A percentile compares a stretch with the other conserved stretches of the same genome.
Evolutionary conservation across 2,329 filamentous ascomycete species (phyloP).

Genomic region (Lecanoromycetidae sp.): DNA sequence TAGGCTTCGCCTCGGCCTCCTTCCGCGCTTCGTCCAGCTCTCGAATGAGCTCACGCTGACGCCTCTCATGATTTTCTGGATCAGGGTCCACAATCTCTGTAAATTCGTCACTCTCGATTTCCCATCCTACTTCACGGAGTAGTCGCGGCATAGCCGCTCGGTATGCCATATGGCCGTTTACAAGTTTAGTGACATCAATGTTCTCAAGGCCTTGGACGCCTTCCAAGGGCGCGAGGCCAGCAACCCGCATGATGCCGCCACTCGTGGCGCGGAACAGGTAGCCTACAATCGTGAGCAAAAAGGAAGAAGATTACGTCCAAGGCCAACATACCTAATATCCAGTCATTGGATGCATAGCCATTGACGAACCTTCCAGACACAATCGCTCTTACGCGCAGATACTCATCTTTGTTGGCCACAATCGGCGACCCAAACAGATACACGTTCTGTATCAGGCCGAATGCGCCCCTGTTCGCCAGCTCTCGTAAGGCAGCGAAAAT

Average conservation of each 20-base stretch:
- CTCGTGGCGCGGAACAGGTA: conserved; percentile 92
- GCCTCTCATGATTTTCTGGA: conserved; percentile 76
- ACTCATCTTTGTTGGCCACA: conserved; percentile 86
- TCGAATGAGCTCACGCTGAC: conserved; percentile 85
- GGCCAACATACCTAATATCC: conserved; percentile 61
- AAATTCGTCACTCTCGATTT: conserved; percentile 86
- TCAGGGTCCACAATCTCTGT: conserved; percentile 95
- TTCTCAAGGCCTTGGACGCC: conserved; percentile 76
- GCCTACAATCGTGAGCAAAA: conserved; percentile 26
- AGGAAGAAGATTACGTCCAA: neutral
- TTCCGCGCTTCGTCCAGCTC: conserved; percentile 92
- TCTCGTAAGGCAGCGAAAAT: conserved; percentile 88
- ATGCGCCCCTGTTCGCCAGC: conserved; percentile 68
- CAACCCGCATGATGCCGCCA: conserved; percentile 79
- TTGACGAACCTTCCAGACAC: conserved; percentile 91
- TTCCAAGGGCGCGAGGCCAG: conserved; percentile 67
- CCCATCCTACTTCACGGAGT: conserved; percentile 78
- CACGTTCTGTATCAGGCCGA: conserved; percentile 84
- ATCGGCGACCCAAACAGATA: conserved; percentile 89
- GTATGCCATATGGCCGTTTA: conserved; percentile 94
- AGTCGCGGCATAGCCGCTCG: conserved; percentile 81
- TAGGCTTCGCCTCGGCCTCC: conserved; percentile 68
- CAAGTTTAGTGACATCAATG: conserved; percentile 70
- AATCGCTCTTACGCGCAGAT: conserved; percentile 64
- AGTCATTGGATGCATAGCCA: conserved; percentile 87